Evolutionary conservation across 2,329 filamentous ascomycete genomes (phyloP).

Genomic region (Fusarium piperis): DNA sequence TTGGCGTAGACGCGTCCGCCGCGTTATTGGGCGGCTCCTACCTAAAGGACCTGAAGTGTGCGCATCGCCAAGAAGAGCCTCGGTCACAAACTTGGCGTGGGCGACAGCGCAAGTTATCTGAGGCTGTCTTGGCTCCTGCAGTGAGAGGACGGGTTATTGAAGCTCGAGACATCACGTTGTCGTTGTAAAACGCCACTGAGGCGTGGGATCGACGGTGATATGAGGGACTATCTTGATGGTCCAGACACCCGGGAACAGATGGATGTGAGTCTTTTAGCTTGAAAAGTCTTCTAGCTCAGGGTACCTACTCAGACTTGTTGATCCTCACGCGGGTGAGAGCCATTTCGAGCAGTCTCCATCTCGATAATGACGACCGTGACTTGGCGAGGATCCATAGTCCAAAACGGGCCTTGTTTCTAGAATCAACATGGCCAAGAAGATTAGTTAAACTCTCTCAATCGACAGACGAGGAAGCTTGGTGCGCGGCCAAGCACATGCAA

Average conservation of each 20-base stretch:
- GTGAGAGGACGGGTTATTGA: neutral
- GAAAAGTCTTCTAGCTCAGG: neutral
- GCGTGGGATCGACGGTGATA: neutral
- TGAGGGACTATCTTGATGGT: neutral
- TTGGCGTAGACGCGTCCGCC: neutral
- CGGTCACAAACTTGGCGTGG: neutral
- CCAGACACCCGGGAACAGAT: neutral
- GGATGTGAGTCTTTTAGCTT: neutral
- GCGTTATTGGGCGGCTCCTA: neutral
- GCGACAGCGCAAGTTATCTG: neutral
- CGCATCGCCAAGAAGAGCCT: constrained; percentile 4
- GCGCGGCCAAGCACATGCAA: neutral
- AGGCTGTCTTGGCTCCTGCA: constrained; percentile 3
- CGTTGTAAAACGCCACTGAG: neutral
- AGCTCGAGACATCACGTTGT: neutral
- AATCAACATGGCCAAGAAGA: neutral
- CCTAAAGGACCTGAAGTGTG: neutral
- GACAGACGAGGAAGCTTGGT: neutral
- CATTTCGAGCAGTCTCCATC: neutral
- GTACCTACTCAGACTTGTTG: neutral
- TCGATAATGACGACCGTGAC: neutral
- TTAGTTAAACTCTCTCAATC: neutral
- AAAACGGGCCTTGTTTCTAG: neutral
- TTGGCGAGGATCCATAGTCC: neutral
- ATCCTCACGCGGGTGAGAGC: neutral